These are phyloP conservation scores for Lolium rigidum DNA, from an alignment of 176 grass and related monocot species.

Conservation along the genomic window DNA sequence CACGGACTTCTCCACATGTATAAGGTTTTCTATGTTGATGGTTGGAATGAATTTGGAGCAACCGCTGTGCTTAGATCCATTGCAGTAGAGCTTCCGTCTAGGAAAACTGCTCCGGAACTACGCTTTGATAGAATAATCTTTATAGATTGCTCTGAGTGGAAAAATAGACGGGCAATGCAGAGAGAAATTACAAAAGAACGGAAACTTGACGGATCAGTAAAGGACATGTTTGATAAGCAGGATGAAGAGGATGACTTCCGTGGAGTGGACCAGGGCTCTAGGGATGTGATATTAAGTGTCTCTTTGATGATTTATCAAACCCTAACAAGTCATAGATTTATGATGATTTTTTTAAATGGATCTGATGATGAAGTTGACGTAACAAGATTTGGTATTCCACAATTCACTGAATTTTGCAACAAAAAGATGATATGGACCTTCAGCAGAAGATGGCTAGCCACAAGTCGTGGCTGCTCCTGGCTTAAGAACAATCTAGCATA, in stretches of 20 bases:
- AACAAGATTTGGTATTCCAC: neutral
- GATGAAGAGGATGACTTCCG: too few relatives aligned
- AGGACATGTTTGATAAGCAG: too few relatives aligned
- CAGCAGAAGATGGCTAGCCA: too few relatives aligned
- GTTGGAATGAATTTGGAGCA: conserved; percentile 3
- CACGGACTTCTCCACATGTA: too few relatives aligned
- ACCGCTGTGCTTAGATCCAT: neutral
- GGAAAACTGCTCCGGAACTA: neutral
- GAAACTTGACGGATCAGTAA: too few relatives aligned
- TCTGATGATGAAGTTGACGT: neutral
- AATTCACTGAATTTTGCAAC: fast-evolving
- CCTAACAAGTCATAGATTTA: neutral
- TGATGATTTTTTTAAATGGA: conserved; percentile 17
- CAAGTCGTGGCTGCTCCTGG: fast-evolving
- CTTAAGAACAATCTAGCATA: neutral
- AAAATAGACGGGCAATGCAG: neutral
- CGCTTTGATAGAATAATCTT: neutral
- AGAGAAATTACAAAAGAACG: neutral
- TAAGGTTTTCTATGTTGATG: neutral
- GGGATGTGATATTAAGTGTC: too few relatives aligned
- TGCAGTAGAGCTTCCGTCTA: neutral
- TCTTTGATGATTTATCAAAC: too few relatives aligned
- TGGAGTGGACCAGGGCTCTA: too few relatives aligned
- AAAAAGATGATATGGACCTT: neutral
- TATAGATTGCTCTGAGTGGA: conserved; percentile 19